Base-by-base conservation (phyloP, 1,139 yeast genomes). In the Geotrichum restrictum region DNA sequence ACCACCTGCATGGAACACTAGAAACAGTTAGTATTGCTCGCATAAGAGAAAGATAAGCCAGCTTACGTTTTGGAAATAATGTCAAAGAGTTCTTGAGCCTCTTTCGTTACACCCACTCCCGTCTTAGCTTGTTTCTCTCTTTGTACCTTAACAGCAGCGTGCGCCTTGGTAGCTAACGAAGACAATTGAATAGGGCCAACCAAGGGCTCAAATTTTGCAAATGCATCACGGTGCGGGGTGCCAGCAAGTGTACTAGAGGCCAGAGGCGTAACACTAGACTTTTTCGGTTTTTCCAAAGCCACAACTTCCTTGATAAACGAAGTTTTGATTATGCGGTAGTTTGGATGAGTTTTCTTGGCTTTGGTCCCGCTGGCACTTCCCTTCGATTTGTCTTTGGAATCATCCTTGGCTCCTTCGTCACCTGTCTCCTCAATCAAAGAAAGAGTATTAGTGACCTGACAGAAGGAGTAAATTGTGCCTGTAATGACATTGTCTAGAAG, bases 401-500 rank as follows among this genome's bases (percentile, higher is more conserved):
- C 41, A 14, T 38, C 52, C 34, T 29, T 46, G 22, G 49, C 32
- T 11, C 29, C 45, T 11, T 44, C 55, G 31, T 16, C 31, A 21
- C 19, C 27, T 10, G 44, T 36, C 34, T 63, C 67, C 51, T 68
- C 68, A 16, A 61, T 61, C 31, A 70, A 53, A 4, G 76, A 69
- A n/a, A 76, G 57, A 3, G 77, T 73, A 57, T 68, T 68, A 29
- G 75, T 69, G 8, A 69, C 63, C 2, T 77, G 72, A 56, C 75
- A 80, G 65, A 78, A 82, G 7, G 88, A 77, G 65, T 81, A 83
- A 34, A 86, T 76, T 39, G 76, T 71, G 1, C 94, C 95, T 11
- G 73, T 73, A 52, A 81, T 74, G 10, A 74, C 72, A 45, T 77
- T 76, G 62, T 83, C 89, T 48, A 82, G 70, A 10, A 78, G 71